Percentiles rank a stretch among this genome's conserved stretches.
Conservation (phyloP, 805 yeast genomes). For the Starmerella riodocensis region DNA sequence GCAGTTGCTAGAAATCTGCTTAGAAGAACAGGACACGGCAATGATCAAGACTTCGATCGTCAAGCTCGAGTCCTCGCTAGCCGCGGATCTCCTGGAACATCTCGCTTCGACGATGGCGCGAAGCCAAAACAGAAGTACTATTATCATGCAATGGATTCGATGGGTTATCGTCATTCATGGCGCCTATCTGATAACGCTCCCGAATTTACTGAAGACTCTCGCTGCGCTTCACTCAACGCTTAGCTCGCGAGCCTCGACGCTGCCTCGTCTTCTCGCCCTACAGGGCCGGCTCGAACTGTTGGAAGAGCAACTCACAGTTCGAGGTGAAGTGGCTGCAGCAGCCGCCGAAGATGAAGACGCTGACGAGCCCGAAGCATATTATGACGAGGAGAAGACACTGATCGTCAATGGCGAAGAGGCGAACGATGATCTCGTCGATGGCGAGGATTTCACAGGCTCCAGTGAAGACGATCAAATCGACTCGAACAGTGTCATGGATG, state of each 20-base stretch:
- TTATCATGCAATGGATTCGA: constrained; percentile 56
- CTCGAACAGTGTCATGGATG: not conserved
- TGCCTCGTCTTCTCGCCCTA: constrained; percentile 60
- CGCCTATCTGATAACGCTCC: constrained; percentile 41
- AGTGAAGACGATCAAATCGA: not conserved
- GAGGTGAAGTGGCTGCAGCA: constrained; percentile 36
- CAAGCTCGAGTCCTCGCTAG: constrained; percentile 36
- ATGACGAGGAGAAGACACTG: constrained; percentile 28
- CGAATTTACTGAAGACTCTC: constrained; percentile 41
- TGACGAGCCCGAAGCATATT: constrained; percentile 28
- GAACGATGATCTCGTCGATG: constrained; percentile 30
- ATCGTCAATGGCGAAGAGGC: constrained; percentile 38
- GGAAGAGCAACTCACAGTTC: constrained; percentile 58
- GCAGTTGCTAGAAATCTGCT: constrained; percentile 70
- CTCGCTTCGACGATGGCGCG: constrained; percentile 39
- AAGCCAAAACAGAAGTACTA: constrained; percentile 41
- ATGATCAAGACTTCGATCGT: constrained; percentile 44
- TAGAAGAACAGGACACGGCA: constrained; percentile 40
- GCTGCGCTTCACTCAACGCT: constrained; percentile 47
- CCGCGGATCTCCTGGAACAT: constrained; percentile 35
- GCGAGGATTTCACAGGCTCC: constrained; percentile 11
- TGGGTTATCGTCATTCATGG: constrained; percentile 66
- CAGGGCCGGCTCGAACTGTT: constrained; percentile 78
- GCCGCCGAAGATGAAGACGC: constrained; percentile 28
- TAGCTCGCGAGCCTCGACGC: constrained; percentile 39